phyloP scores from a whole-genome alignment of 2,329 filamentous ascomycete genomes.

The Colletotrichum tofieldiae region DNA sequence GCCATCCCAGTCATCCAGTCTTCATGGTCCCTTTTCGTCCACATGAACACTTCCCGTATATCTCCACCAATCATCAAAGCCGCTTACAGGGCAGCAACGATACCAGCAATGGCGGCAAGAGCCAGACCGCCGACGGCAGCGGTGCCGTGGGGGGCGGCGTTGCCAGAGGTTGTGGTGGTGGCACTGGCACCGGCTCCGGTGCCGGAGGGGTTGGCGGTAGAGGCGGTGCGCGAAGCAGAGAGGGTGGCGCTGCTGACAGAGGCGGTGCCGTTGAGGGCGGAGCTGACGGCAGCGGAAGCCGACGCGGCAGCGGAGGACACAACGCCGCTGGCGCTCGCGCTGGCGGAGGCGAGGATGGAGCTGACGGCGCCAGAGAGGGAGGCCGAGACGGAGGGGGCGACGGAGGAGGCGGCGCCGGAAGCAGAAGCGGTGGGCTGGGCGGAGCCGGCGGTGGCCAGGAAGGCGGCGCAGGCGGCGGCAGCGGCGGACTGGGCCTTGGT shows the following conservation, averaged over 20 bases:
- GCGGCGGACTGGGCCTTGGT: conserved; percentile 52
- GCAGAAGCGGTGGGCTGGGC: conserved; percentile 1
- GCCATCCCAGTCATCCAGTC: conserved; percentile 13
- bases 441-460: conserved; percentile 41
- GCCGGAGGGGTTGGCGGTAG: conserved; percentile 8
- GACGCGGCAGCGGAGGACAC: conserved; percentile 46
- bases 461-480: conserved; percentile 45
- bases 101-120: conserved; percentile 33
- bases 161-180: conserved; percentile 15
- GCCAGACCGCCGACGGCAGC: conserved; percentile 31
- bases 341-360: conserved; percentile 39
- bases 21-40: background rate
- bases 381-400: conserved; percentile 6
- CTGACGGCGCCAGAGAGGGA: background rate
- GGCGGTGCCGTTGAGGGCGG: background rate
- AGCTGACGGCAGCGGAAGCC: conserved; percentile 42
- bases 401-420: background rate
- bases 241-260: conserved; percentile 11
- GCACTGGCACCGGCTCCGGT: conserved; percentile 30
- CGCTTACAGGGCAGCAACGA: conserved; percentile 35
- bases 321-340: conserved; percentile 52
- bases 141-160: conserved; percentile 24
- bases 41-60: background rate
- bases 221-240: conserved; percentile 3
- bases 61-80: too few species aligned